phyloP scores from a whole-genome alignment of 2,329 filamentous ascomycete species.

The Fusarium agapanthi region DNA sequence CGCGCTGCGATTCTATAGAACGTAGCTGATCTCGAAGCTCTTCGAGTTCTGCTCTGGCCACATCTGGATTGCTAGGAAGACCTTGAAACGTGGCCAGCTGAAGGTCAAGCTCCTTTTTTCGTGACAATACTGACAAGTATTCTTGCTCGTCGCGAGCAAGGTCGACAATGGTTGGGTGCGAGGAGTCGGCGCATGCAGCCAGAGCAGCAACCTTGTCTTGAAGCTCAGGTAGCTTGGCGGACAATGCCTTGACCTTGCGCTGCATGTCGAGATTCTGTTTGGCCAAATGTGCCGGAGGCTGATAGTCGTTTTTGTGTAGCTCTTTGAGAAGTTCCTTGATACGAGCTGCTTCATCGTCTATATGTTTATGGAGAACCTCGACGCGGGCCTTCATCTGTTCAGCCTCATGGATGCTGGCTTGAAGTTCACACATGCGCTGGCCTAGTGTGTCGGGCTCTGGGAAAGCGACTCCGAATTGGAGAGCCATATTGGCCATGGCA shows the following conservation, averaged over 20 bases:
- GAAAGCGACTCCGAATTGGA: slow-evolving; percentile 59
- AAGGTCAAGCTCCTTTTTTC: slow-evolving; percentile 67
- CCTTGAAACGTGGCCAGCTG: slow-evolving; percentile 74
- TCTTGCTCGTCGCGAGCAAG: slow-evolving; percentile 66
- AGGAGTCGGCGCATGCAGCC: slow-evolving; percentile 45
- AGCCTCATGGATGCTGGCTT: slow-evolving; percentile 61
- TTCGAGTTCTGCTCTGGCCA: slow-evolving; percentile 76
- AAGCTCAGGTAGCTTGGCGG: slow-evolving; percentile 71
- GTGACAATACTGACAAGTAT: slow-evolving; percentile 64
- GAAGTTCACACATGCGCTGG: slow-evolving; percentile 63
- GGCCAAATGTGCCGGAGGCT: slow-evolving; percentile 66
- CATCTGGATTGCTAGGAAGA: slow-evolving; percentile 74
- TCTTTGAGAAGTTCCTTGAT: slow-evolving; percentile 52
- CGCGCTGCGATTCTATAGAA: slow-evolving; percentile 68
- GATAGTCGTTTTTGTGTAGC: slow-evolving; percentile 58
- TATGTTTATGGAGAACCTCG: slow-evolving; percentile 62
- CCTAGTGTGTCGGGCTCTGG: slow-evolving; percentile 61
- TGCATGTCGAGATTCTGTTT: slow-evolving; percentile 79
- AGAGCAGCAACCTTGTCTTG: slow-evolving; percentile 60
- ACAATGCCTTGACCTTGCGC: slow-evolving; percentile 73
- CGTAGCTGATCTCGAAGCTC: slow-evolving; percentile 71
- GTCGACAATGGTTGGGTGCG: slow-evolving; percentile 63
- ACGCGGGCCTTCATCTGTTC: slow-evolving; percentile 66
- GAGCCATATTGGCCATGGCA: slow-evolving; percentile 62
- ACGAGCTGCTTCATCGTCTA: slow-evolving; percentile 59